phyloP scores from a whole-genome alignment of 306 rosid genomes.

The Hylodesmum podocarpum region DNA sequence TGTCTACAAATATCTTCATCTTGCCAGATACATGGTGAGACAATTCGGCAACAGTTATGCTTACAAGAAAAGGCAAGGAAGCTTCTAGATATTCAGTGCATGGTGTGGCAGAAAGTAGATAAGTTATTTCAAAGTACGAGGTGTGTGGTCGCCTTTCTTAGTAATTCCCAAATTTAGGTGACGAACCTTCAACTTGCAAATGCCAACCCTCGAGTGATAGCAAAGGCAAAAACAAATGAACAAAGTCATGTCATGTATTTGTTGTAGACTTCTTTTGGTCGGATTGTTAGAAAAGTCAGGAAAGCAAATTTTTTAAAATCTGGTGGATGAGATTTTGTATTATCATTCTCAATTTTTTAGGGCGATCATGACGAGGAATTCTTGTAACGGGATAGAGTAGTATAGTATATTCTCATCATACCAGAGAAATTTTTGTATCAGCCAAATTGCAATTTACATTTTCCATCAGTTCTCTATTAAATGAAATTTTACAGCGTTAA shows the following conservation, averaged over 20 bases:
- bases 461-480: not conserved
- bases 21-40: conserved; percentile 82
- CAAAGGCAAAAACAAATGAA: conserved; percentile 1
- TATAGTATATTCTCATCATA: not conserved
- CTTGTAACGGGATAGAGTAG: not conserved
- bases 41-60: conserved; percentile 60
- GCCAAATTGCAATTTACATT: not conserved
- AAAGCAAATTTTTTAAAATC: conserved; percentile 7
- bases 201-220: not conserved
- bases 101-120: conserved; percentile 79
- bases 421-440: conserved; percentile 17
- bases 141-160: conserved; percentile 76
- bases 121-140: conserved; percentile 70
- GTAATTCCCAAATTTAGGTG: conserved; percentile 68
- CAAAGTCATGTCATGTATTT: not conserved
- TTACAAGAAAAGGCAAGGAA: conserved; percentile 78
- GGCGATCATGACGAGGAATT: not conserved
- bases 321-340: conserved; percentile 7
- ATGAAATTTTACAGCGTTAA: not conserved
- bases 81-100: conserved; percentile 72
- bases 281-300: not conserved
- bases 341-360: not conserved
- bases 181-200: not conserved
- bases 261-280: not conserved
- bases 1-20: conserved; percentile 22